Base-by-base conservation (phyloP, 192 early-diverging fungal species). In the Chytriomyces confervae region DNA sequence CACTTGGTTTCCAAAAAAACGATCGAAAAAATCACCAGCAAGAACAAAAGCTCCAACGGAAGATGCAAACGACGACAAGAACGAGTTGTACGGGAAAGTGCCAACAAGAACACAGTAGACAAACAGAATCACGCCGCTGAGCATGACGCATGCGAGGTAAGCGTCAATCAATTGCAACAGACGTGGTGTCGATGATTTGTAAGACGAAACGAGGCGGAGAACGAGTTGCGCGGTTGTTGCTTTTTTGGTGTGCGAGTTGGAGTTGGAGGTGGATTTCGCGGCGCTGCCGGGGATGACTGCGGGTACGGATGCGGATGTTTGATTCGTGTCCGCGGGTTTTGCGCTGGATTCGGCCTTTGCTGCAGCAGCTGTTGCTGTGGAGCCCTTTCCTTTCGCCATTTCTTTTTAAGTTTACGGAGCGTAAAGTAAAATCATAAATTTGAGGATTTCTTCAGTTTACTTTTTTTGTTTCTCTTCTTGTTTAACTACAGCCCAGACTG, bases 51-150 rank as follows among this genome's bases (percentile, higher is more conserved):
- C 87, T 24, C 95, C 97, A 27, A 98, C 95, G 8, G 93, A 92
- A 9, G 93, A 92, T 67, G 93, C 93, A 85, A 99, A 99, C 43
- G 95, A 95, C 10, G 96, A 92, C 79, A 99, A 81, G 83, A 99
- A 98, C 44, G 96, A 93, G 85, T 98, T 98, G 88, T 97, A 98
- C 23, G 98, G 98, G 81, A 91, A 98, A n/a, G 92, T 95, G 62
- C 97, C 96, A 13, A 88, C 95, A 24, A 96, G 69, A 0, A 91
- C 66, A 69, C 94, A 91, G 78, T 99, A 98, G 13, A 91, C 78
- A 76, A 99, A 96, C 85, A 98, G 98, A 36, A 93, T 79, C 61
- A 96, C 82, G 45, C 97, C 98, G n/a, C 93, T 92, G n/a, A 90
- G 69, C 75, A 98, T 89, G 75, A 95, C 91, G 85, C 92, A 96